phyloP scores from a whole-genome alignment of 1,139 yeast species.

The Hemisphaericaspora lyxosophila region DNA sequence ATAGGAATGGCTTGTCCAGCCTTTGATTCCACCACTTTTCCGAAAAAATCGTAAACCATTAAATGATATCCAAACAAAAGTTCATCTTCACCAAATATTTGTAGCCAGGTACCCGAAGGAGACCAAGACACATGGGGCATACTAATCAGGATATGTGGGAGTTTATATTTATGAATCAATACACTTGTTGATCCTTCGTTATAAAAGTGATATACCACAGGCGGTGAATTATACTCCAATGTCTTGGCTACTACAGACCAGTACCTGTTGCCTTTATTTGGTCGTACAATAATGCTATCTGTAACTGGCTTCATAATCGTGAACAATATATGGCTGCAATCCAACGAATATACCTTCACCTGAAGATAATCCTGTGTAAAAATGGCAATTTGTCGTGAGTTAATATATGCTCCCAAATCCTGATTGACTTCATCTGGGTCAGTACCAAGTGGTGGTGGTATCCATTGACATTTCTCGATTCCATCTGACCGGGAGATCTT shows the following conservation, averaged over 20 bases:
- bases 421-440: constrained; percentile 9
- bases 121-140: constrained; percentile 32
- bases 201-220: constrained; percentile 33
- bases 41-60: constrained; percentile 28
- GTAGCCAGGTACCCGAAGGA: constrained; percentile 36
- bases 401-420: constrained; percentile 29
- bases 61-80: constrained; percentile 32
- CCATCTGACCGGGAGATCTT: constrained; percentile 31
- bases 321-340: constrained; percentile 34
- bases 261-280: constrained; percentile 26
- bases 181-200: constrained; percentile 36
- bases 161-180: constrained; percentile 22
- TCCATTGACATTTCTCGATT: constrained; percentile 35
- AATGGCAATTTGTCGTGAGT: constrained; percentile 35
- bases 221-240: constrained; percentile 17
- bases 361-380: constrained; percentile 29
- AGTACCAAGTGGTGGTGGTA: constrained; percentile 22
- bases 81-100: constrained; percentile 25
- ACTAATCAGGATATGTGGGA: constrained; percentile 18
- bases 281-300: constrained; percentile 18
- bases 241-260: constrained; percentile 34
- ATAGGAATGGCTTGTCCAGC: constrained; percentile 16
- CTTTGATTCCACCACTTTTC: constrained; percentile 15
- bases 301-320: constrained; percentile 32
- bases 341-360: constrained; percentile 38